Base-by-base conservation (phyloP, 139 green algal species). In the Auxenochlorella pyrenoidosa region DNA sequence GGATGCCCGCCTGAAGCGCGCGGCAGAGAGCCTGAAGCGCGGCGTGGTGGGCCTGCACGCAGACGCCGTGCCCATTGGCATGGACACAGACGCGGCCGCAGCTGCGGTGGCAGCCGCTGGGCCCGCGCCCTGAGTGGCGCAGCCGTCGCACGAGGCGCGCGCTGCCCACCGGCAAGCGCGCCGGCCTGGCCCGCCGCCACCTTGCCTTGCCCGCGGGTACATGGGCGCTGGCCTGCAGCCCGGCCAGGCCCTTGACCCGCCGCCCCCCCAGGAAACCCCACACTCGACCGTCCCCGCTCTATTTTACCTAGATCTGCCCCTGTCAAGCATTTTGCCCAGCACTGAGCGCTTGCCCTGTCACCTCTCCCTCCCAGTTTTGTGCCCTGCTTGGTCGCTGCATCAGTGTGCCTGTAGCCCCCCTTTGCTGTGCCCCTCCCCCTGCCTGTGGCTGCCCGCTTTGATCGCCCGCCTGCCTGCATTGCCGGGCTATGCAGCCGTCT, bases 21-120 rank as follows among this genome's bases (percentile, higher is more conserved):
- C 82, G 22, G 54, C 43, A 18, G 44, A 66, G 5, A 79, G 43
- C 3, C 44, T 86, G 3, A 86, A 86, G 82, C 66, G 82, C n/a
- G 82, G 82, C 12, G 40, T 77, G 80, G 26, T 85, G 30, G 41
- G 34, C 22, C 40, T 85, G 80, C 38, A 76, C 13, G 34, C 70
- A 13, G 40, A 26, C 36, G 70, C 70, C 0, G 70, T 44, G 70
- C 70, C 70, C 26, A 30, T 26, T 4, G 21, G 12, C 24, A 71
- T 71, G 63, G 30, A 71, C 63, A 71, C n/a, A 30, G 2, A 5
- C 15, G 8, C 38, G 21, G 70, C 16, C 34, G 70, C n/a, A 47
- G 34, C 70, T 3, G 18, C 34, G 15, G 22, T 36, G 38, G 34
- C 34, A 32, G 70, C 68, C 13, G n/a, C 68, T 43, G 54, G 15